A percentile compares a stretch with the other conserved stretches of the same genome.
Conservation (phyloP, 1,139 yeast species). For the Debaryomyces psychrophilus region DNA sequence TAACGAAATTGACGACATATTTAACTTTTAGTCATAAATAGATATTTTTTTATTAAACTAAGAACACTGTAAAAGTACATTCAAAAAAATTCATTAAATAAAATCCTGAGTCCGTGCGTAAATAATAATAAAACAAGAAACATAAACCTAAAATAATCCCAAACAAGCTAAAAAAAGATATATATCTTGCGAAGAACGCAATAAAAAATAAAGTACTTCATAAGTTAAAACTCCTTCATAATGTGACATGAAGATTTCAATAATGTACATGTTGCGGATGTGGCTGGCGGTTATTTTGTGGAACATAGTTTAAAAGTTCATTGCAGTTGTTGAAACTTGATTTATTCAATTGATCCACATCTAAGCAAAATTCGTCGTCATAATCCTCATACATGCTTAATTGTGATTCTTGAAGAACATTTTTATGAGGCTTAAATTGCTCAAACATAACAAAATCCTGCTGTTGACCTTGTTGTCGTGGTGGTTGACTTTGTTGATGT, state of each 20-base stretch:
- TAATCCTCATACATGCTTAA: conserved; percentile 30
- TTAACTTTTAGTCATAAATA: conserved; percentile 27
- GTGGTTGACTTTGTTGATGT: conserved; percentile 3
- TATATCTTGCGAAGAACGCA: background rate
- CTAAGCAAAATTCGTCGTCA: conserved; percentile 52
- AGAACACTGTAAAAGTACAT: conserved; percentile 5
- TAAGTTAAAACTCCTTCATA: background rate
- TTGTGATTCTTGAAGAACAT: conserved; percentile 1
- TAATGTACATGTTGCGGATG: conserved; percentile 20
- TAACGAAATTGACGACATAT: conserved; percentile 61
- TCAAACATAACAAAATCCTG: conserved; percentile 7
- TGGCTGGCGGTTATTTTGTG: conserved; percentile 18
- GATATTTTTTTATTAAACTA: conserved; percentile 3
- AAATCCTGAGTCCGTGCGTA: conserved; percentile 7
- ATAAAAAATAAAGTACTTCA: background rate
- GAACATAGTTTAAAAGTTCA: conserved; percentile 20
- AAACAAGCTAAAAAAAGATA: background rate
- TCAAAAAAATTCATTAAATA: conserved; percentile 4
- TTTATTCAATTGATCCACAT: conserved; percentile 45
- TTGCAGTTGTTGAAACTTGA: conserved; percentile 25
- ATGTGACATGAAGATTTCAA: conserved; percentile 12
- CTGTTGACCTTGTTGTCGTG: background rate
- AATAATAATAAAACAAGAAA: conserved; percentile 5
- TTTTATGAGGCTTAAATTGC: conserved; percentile 7
- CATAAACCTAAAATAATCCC: conserved; percentile 4